Evolutionary conservation across 2,329 filamentous ascomycete species (phyloP).

Genomic region (Fusarium verticillioides): DNA sequence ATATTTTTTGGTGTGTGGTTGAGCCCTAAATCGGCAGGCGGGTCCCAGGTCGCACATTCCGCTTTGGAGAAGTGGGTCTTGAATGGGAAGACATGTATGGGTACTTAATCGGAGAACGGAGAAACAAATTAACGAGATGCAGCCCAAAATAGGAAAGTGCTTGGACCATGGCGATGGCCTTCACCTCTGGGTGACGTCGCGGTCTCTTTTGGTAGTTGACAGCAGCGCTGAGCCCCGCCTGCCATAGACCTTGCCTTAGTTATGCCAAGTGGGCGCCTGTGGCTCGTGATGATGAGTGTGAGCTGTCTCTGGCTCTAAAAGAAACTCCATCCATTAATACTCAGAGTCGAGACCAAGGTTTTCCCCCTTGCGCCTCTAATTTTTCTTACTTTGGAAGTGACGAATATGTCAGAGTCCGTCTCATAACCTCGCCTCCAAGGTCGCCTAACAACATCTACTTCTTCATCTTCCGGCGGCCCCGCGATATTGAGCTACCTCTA

Average conservation of each 20-base stretch:
- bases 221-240: conserved; percentile 28
- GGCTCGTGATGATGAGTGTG: conserved; percentile 35
- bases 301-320: conserved; percentile 8
- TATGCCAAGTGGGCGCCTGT: conserved; percentile 3
- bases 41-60: conserved; percentile 15
- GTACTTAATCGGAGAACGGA: conserved; percentile 20
- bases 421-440: conserved; percentile 23
- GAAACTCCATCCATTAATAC: conserved; percentile 1
- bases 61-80: conserved; percentile 3
- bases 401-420: conserved; percentile 30
- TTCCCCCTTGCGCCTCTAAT: neutral
- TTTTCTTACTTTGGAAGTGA: neutral
- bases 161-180: conserved; percentile 32
- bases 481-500: conserved; percentile 17
- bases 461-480: conserved; percentile 22
- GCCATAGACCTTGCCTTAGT: neutral
- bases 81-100: neutral
- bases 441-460: conserved; percentile 29
- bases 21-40: conserved; percentile 47
- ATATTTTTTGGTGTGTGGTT: conserved; percentile 51
- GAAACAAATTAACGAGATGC: conserved; percentile 25
- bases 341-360: neutral
- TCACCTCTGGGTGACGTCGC: conserved; percentile 36
- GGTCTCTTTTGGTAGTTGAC: conserved; percentile 6
- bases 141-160: conserved; percentile 15